Percentiles rank a stretch among this genome's conserved stretches.
Evolutionary conservation across 1,284 basidiomycete species (phyloP).

Genomic region (Xerocomus nothofagi): DNA sequence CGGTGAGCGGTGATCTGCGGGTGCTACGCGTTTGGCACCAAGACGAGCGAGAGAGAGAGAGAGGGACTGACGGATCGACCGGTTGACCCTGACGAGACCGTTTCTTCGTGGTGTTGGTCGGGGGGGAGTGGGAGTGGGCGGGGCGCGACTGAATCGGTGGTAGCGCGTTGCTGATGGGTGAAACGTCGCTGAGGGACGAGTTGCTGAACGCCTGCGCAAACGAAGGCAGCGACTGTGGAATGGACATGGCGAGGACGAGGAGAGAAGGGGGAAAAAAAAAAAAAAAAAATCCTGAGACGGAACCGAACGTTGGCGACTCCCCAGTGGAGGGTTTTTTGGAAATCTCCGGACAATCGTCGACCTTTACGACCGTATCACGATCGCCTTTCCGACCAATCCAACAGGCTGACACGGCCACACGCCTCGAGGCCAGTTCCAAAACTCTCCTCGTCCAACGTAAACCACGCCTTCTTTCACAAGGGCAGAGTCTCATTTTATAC

Average conservation of each 20-base stretch:
- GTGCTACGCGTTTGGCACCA: constrained; percentile 32
- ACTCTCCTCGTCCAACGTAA: not conserved
- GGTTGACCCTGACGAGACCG: constrained; percentile 47
- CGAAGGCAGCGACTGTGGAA: constrained; percentile 66
- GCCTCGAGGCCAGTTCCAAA: not conserved
- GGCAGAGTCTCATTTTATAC: constrained; percentile 1
- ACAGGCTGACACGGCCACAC: not conserved
- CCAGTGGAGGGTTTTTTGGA: not conserved
- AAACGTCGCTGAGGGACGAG: constrained; percentile 50
- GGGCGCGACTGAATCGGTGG: constrained; percentile 58
- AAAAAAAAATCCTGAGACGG: constrained; percentile 13
- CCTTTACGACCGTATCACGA: too few species aligned
- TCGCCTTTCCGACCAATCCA: too few species aligned
- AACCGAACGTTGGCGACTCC: constrained; percentile 17
- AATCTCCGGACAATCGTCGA: constrained; percentile 2
- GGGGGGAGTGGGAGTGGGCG: constrained; percentile 36
- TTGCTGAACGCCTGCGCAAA: constrained; percentile 70
- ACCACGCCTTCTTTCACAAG: constrained; percentile 1
- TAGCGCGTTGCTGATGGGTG: constrained; percentile 51
- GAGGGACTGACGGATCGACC: constrained; percentile 42
- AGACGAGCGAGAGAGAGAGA: constrained; percentile 6
- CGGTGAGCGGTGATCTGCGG: constrained; percentile 45
- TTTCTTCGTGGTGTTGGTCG: constrained; percentile 34
- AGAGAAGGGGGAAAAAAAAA: not conserved
- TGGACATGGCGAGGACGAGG: constrained; percentile 37